Evolutionary conservation across 352 stramenopile genomes (phyloP), one percentile per base, ranked within the genome.

Genomic region (Halophytophthora polymorphica): DNA sequence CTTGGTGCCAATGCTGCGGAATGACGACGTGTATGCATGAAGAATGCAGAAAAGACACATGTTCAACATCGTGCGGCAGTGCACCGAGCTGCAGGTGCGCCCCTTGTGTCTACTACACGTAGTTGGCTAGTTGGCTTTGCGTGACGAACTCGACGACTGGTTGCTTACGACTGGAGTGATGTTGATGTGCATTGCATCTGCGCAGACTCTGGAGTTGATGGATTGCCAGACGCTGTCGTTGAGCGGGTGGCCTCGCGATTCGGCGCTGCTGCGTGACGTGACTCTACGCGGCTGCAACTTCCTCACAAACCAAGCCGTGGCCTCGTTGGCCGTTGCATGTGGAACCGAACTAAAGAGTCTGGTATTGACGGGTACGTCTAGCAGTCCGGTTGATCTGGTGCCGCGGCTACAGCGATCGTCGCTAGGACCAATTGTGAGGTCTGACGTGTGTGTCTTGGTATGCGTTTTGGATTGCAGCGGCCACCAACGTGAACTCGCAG

Each of bases 1-100:
- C n/a, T n/a, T n/a, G n/a, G n/a, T n/a, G 38, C 15, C 13, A n/a
- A 28, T 21, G 33, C 39, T 23, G 35, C 11, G 28, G 41, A 59
- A 46, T 46, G 47, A 21, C 15, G 41, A 28, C 17, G 15, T 34
- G 56, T 11, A 50, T 29, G 39, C 39, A 28, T 33, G n/a, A 25
- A 61, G 70, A 43, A 62, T 84, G 46, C 62, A 73, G 55, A 73
- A 71, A 56, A 84, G 75, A 40, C 73, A 84, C 43, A 56, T 84
- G 14, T 67, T 77, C 43, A 65, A 67, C 41, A 56, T 85, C 22
- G 23, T 83, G 28, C 46, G 56, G 31, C 25, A 53, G n/a, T 79
- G 71, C 35, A 29, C 43, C n/a, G 56, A 55, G 18, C 52, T 83
- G 6, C 47, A 78, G 60, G 66, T 77, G 8, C 0, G 55, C 8